Evolutionary conservation across 345 rosid genomes (phyloP).

Genomic region (Laguncularia racemosa): DNA sequence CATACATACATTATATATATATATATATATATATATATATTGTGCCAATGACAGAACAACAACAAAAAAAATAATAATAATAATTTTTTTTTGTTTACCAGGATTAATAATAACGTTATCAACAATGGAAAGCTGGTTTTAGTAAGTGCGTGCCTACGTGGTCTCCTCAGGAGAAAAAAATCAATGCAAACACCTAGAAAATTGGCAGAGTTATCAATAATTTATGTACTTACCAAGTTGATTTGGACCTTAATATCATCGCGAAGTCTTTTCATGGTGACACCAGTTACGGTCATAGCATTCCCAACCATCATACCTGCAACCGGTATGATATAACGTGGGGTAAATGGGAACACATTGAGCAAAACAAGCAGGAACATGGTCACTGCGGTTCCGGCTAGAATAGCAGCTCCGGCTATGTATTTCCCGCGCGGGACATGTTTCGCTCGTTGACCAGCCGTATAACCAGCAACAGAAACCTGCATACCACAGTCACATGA

Average conservation of each 20-base stretch:
- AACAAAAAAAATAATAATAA: too few relatives aligned
- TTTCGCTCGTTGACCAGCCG: slow-evolving; percentile 78
- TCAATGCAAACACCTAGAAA: too few relatives aligned
- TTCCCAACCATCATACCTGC: slow-evolving; percentile 98
- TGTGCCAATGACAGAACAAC: too few relatives aligned
- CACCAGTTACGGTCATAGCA: slow-evolving; percentile 89
- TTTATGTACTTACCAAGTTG: slow-evolving; percentile 35
- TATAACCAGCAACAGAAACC: slow-evolving; percentile 84
- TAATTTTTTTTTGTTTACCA: too few relatives aligned
- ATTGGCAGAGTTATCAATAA: too few relatives aligned
- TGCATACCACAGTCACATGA: not conserved
- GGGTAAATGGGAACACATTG: slow-evolving; percentile 87
- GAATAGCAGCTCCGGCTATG: slow-evolving; percentile 68
- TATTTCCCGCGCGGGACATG: slow-evolving; percentile 72
- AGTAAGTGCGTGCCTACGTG: too few relatives aligned
- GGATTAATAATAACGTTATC: too few relatives aligned
- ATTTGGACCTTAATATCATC: slow-evolving; percentile 75
- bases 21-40: too few relatives aligned
- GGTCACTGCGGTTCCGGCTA: slow-evolving; percentile 59
- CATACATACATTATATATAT: too few relatives aligned
- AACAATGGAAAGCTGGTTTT: too few relatives aligned
- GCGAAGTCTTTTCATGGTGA: slow-evolving; percentile 83
- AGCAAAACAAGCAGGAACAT: slow-evolving; percentile 59
- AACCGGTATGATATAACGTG: slow-evolving; percentile 76
- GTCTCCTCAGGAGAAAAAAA: too few relatives aligned